phyloP scores from a whole-genome alignment of 257 asterid species.

The Solanum tacnaense region DNA sequence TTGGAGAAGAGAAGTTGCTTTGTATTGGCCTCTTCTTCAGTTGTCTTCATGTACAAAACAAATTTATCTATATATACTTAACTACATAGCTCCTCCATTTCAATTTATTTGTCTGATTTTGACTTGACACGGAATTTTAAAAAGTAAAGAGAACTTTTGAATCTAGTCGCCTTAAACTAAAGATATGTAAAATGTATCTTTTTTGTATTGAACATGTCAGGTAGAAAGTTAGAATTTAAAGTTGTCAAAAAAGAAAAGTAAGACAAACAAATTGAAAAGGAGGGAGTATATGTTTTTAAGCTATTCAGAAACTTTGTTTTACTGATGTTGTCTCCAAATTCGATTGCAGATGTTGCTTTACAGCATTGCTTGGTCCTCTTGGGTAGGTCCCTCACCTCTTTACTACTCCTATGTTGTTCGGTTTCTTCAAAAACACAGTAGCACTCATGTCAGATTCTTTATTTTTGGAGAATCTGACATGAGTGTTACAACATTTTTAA shows the following conservation, averaged over 20 bases:
- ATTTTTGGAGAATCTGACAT: neutral
- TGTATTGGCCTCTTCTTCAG: conserved; percentile 66
- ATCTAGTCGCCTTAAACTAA: no score
- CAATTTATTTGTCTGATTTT: neutral
- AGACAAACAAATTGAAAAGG: neutral
- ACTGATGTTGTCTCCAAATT: neutral
- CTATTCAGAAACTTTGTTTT: neutral
- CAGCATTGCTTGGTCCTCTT: conserved; percentile 87
- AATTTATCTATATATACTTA: neutral
- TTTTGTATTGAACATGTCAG: neutral
- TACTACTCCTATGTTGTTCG: neutral
- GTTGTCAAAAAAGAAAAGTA: neutral
- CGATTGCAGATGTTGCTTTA: conserved; percentile 62
- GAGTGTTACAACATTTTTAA: neutral
- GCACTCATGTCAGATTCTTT: neutral
- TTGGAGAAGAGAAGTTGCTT: conserved; percentile 79
- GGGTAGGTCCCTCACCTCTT: conserved; percentile 36
- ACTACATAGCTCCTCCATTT: accelerated
- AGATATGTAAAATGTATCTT: no score
- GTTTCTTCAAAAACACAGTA: neutral
- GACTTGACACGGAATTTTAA: neutral
- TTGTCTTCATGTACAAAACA: conserved; percentile 39
- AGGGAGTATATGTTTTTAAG: neutral
- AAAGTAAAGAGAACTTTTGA: neutral
- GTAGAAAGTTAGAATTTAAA: no score